phyloP scores from a whole-genome alignment of 345 rosid genomes.

The Eucalyptus marginata region DNA sequence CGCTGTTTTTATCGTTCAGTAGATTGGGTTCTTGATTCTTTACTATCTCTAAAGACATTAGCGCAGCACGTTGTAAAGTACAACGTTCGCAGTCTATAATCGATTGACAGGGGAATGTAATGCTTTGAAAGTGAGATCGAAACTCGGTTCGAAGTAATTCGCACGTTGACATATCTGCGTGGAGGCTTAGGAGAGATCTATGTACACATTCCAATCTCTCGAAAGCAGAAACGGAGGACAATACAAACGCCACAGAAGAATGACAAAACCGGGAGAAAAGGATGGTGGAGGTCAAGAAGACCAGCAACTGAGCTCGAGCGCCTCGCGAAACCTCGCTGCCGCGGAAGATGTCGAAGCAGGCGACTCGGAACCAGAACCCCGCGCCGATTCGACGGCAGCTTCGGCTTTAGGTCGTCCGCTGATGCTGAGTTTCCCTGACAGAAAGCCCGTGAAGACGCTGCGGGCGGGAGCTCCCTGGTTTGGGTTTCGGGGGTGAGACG shows the following conservation, averaged over 20 bases:
- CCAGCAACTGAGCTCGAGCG: background rate
- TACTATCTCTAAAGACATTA: too few relatives aligned
- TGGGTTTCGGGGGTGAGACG: background rate
- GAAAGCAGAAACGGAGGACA: background rate
- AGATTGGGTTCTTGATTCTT: background rate
- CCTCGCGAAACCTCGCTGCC: background rate
- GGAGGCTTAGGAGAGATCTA: background rate
- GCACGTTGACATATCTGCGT: background rate
- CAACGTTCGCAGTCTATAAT: background rate
- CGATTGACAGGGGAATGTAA: background rate
- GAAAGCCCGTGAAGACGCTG: background rate
- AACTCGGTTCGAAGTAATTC: background rate
- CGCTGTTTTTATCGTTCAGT: background rate
- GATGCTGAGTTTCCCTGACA: background rate
- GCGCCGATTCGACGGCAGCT: background rate
- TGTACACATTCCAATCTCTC: background rate
- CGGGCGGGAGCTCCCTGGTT: background rate
- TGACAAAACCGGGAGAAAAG: background rate
- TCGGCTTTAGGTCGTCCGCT: background rate
- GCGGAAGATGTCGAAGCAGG: background rate
- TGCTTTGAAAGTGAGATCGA: background rate
- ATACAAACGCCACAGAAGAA: background rate
- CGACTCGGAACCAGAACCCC: background rate
- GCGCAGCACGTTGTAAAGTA: background rate
- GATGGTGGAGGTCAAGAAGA: background rate